Conservation (phyloP, 176 grass and related monocot species). For the Puya raimondii region DNA sequence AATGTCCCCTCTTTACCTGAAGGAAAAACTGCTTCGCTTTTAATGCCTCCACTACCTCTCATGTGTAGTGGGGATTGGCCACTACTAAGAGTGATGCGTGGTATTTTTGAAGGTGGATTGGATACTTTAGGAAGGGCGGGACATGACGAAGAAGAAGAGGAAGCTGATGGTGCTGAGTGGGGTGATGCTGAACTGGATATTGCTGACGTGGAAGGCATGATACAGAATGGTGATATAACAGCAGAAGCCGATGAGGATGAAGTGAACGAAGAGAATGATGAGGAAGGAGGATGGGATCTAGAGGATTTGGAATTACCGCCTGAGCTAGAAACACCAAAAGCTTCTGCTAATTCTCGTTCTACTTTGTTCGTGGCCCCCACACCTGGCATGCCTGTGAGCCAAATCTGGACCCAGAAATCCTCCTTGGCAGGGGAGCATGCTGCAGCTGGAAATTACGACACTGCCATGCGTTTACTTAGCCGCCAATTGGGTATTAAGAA, state of each 20-base stretch:
- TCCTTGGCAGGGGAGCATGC: constrained; percentile 89
- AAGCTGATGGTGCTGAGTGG: constrained; percentile 78
- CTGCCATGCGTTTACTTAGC: constrained; percentile 78
- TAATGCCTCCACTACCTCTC: constrained; percentile 70
- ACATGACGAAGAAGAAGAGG: constrained; percentile 59
- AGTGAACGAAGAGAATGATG: constrained; percentile 54
- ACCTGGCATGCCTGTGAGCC: constrained; percentile 85
- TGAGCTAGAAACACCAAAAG: constrained; percentile 72
- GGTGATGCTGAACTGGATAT: constrained; percentile 87
- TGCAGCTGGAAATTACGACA: constrained; percentile 91
- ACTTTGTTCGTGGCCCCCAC: constrained; percentile 63
- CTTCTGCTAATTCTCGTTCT: constrained; percentile 27
- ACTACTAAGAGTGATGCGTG: constrained; percentile 79
- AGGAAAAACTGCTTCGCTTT: constrained; percentile 56
- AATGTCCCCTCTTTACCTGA: constrained; percentile 65
- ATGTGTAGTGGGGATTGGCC: constrained; percentile 78
- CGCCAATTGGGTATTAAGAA: constrained; percentile 96
- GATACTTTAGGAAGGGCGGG: constrained; percentile 59
- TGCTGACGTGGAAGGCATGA: constrained; percentile 54
- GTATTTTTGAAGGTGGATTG: constrained; percentile 85
- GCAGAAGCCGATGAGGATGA: constrained; percentile 53
- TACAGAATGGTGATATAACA: constrained; percentile 58
- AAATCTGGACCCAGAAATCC: constrained; percentile 97
- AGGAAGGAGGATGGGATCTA: constrained; percentile 89
- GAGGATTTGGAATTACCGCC: constrained; percentile 87